Percentiles rank a stretch among this genome's conserved stretches.
Evolutionary conservation across 2,329 filamentous ascomycete species (phyloP).

Genomic region (Biscogniauxia sp.): DNA sequence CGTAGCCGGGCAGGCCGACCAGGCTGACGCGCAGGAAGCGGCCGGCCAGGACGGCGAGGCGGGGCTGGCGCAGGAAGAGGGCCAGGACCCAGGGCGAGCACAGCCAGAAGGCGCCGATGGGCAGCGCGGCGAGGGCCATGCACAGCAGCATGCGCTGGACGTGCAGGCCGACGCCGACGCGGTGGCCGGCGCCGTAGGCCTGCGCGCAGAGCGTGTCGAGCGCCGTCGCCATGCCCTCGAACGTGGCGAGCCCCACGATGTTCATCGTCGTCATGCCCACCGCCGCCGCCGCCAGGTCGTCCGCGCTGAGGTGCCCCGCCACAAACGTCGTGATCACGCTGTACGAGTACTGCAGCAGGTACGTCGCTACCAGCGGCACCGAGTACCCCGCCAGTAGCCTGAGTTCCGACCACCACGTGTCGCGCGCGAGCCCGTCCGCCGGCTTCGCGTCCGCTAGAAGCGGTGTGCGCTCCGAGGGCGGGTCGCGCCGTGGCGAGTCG

Average conservation of each 20-base stretch:
- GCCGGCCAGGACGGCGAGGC: conserved; percentile 48
- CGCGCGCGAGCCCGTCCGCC: conserved; percentile 5
- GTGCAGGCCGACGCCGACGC: conserved; percentile 48
- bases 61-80: conserved; percentile 45
- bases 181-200: conserved; percentile 48
- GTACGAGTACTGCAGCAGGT: conserved; percentile 53
- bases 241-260: conserved; percentile 50
- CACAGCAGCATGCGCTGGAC: conserved; percentile 51
- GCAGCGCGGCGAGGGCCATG: conserved; percentile 45
- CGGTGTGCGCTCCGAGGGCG: conserved; percentile 20
- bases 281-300: conserved; percentile 51
- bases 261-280: conserved; percentile 53
- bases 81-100: conserved; percentile 45
- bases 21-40: conserved; percentile 47
- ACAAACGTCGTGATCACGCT: conserved; percentile 50
- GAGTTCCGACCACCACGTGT: conserved; percentile 23
- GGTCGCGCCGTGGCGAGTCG: no score
- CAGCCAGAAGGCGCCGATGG: conserved; percentile 48
- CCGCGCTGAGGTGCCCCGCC: conserved; percentile 50
- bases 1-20: conserved; percentile 51
- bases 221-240: conserved; percentile 50
- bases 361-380: conserved; percentile 50
- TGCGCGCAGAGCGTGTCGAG: conserved; percentile 52
- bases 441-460: conserved; percentile 17
- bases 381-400: conserved; percentile 39